Base-by-base conservation (phyloP, 768 basidiomycete species). In the Suillus decipiens region DNA sequence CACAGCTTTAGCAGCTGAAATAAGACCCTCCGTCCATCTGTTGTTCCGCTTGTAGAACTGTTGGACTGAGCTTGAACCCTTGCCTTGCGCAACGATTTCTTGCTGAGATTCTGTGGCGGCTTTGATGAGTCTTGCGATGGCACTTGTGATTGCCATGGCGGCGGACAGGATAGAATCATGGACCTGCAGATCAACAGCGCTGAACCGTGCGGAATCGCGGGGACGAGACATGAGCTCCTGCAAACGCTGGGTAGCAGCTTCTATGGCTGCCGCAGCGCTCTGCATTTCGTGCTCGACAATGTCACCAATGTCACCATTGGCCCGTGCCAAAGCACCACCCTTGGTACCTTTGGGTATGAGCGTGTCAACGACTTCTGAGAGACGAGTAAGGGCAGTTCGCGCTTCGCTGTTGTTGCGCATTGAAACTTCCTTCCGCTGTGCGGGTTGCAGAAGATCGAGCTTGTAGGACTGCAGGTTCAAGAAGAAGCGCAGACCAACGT, bases 31-130 rank as follows among this genome's bases (percentile, higher is more conserved):
- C 50, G 97, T 99, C 97, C 97, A 99, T 64, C 97, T 86, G 77
- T 99, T 99, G 86, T 99, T 98, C 64, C 93, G 89, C 81, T 99
- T 99, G 85, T 99, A 99, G 84, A 99, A 99, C 71, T 98, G 96
- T 75, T 96, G 94, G 22, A 82, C 87, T 28, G 95, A 86, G 75
- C 89, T 95, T 22, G 95, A 92, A 9, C 97, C 97, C 74, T 87
- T 92, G 63, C 97, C 97, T 78, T 97, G 90, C 3, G 89, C 89
- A 61, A 98, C 97, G 61, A 99, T 99, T 79, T 99, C 97, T 75
- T 98, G 88, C 76, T 99, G 97, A 58, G 96, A 98, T 42, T 96
- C 96, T 1, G 97, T 97, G 24, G 97, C 97, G 10, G 97, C 96
- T 73, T 91, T 86, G 73, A 99, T 99, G 63, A 99, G 87, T 39